Base-by-base conservation (phyloP, 305 asterid species). In the Solanum chacoense region DNA sequence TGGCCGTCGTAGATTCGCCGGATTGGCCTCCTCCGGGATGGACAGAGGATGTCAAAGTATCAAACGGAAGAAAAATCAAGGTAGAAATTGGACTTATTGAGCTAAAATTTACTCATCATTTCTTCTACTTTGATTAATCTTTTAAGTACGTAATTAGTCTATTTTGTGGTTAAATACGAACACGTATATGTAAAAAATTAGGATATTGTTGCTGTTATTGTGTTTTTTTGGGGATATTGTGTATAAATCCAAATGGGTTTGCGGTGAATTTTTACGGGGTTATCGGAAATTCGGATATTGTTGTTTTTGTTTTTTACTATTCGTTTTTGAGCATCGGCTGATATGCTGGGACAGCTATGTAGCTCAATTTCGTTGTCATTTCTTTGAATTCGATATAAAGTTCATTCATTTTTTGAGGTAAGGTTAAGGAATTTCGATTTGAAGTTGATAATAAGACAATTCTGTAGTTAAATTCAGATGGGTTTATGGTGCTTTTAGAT, bases 1-100 rank as follows among this genome's bases (percentile, higher is more conserved):
- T 95, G 98, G 94, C 89, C 8, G 88, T 87, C 79, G 93, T 88
- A 71, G 91, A 89, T 85, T 88, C 93, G 6, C 88, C 89, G 55
- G 93, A 93, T 95, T 95, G 93, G 90, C 98, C 98, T 86, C 98
- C 98, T 87, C 91, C 93, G 3, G 98, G 97, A 31, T 96, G 93
- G 91, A 89, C 85, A 38, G 93, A 92, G 93, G 91, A 92, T 89
- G 78, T 91, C 88, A 92, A 92, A 88, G 87, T 92, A 89, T 90
- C 86, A 38, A 90, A 92, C 59, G 96, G 98, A 84, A 91, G 91
- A 88, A 96, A 90, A 88, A 88, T 84, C 87, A 95, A 94, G 98
- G 98, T 94, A 24, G 84, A 85, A 88, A 11, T 83, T 88, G 32
- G 32, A 36, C 55, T n/a, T 36, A 11, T 8, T 78, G 18, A 86